Percentiles rank a stretch among this genome's conserved stretches.
Evolutionary conservation across 331 rosid species (phyloP).

Genomic region (Quercus phellos): DNA sequence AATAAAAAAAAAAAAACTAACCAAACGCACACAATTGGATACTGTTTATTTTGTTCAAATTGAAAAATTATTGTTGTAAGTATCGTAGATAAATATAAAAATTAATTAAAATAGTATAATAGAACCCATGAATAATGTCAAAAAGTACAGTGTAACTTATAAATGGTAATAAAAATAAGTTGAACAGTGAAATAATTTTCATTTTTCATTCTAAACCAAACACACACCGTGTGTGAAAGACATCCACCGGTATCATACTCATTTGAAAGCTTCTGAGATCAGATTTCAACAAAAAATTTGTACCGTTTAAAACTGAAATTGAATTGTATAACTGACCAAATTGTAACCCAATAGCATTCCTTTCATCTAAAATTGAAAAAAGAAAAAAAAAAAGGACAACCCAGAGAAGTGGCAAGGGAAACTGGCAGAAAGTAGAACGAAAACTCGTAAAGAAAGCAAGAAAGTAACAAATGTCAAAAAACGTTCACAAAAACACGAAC

Average conservation of each 20-base stretch:
- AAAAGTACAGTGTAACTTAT: accelerated
- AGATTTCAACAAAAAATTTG: no score
- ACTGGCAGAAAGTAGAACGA: slow-evolving; percentile 2
- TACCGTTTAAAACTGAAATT: neutral
- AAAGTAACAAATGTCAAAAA: slow-evolving; percentile 32
- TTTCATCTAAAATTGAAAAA: neutral
- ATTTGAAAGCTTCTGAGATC: no score
- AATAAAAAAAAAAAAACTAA: no score
- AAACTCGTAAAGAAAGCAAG: slow-evolving; percentile 16
- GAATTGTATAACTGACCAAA: neutral
- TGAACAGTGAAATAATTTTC: no score
- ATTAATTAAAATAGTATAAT: accelerated
- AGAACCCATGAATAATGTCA: accelerated
- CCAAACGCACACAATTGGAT: no score
- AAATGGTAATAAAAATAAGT: accelerated
- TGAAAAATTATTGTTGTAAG: no score
- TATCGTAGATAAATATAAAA: accelerated
- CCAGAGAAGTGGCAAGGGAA: slow-evolving; percentile 2
- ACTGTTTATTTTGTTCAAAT: no score
- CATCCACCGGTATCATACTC: no score
- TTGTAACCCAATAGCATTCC: neutral
- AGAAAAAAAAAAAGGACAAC: neutral
- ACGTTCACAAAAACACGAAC: slow-evolving; percentile 18
- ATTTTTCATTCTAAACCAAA: no score
- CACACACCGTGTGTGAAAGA: no score